Conservation (phyloP, 164 flowering plant genomes). For the Vitis cinerea region DNA sequence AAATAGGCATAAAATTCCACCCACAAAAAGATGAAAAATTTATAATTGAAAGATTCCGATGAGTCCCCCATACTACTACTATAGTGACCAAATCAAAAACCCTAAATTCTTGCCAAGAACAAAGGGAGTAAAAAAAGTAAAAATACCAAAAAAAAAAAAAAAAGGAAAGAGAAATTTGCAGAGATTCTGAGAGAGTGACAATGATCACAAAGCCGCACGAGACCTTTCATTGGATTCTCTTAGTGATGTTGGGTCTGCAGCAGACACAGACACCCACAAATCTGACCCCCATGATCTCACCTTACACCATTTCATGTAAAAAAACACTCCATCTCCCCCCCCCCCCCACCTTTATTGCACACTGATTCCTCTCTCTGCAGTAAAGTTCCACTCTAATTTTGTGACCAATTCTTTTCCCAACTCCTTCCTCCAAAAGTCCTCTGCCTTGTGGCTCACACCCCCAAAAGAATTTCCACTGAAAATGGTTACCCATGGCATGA, state of each 20-base stretch:
- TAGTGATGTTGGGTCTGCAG: conserved; percentile 11
- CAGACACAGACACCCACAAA: conserved; percentile 18
- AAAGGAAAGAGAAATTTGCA: conserved; percentile 14
- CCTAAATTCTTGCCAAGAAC: too few relatives aligned
- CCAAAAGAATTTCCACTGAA: background rate
- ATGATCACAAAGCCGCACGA: conserved; percentile 37
- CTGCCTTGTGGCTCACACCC: background rate
- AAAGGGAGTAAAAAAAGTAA: background rate
- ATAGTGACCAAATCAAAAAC: too few relatives aligned
- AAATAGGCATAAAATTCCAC: too few relatives aligned
- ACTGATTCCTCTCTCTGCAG: background rate
- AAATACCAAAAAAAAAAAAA: background rate
- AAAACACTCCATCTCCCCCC: background rate
- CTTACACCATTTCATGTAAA: background rate
- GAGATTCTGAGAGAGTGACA: conserved; percentile 24
- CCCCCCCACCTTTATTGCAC: background rate
- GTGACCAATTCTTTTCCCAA: too few relatives aligned
- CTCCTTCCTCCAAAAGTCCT: background rate
- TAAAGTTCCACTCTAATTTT: too few relatives aligned
- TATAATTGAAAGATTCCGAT: too few relatives aligned
- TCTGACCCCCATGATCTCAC: conserved; percentile 20
- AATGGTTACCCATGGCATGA: background rate
- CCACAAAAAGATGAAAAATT: too few relatives aligned
- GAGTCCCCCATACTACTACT: too few relatives aligned
- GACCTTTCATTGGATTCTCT: conserved; percentile 43